Conservation (phyloP, 1,139 yeast species). For the Yamadazyma aaseri region DNA sequence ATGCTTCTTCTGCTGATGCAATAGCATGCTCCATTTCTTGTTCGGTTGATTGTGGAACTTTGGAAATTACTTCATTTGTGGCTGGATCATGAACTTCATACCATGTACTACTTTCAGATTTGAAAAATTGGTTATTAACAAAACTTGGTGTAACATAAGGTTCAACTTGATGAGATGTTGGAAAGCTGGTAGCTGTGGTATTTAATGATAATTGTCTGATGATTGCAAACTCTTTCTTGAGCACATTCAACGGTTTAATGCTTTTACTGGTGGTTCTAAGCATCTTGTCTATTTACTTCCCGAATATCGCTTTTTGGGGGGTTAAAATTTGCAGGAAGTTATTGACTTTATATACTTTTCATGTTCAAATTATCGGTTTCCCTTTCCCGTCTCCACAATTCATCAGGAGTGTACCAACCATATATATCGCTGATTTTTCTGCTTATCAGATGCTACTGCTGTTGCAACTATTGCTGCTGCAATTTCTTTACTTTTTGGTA, state of each 20-base stretch:
- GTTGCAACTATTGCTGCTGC: too few relatives aligned
- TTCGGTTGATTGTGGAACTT: constrained; percentile 72
- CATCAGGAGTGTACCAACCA: not conserved
- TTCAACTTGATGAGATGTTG: constrained; percentile 47
- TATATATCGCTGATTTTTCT: not conserved
- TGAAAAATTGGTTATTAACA: constrained; percentile 56
- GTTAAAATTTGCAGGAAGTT: too few relatives aligned
- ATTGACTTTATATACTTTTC: constrained; percentile 1
- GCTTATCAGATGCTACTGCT: too few relatives aligned
- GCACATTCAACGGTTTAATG: not conserved
- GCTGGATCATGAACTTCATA: constrained; percentile 78
- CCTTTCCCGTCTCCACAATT: constrained; percentile 13
- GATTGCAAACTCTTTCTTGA: not conserved
- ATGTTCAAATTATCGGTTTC: constrained; percentile 9
- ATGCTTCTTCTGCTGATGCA: constrained; percentile 61
- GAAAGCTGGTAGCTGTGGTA: constrained; percentile 37
- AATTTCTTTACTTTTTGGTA: too few relatives aligned
- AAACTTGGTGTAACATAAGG: constrained; percentile 58
- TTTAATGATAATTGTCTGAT: constrained; percentile 12
- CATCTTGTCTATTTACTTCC: not conserved
- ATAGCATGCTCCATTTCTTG: constrained; percentile 68
- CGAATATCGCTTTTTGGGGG: too few relatives aligned
- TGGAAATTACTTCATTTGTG: constrained; percentile 62
- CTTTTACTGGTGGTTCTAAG: constrained; percentile 2
- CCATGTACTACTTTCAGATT: constrained; percentile 60